Evolutionary conservation across 352 stramenopile genomes (phyloP), one percentile per base, ranked within the genome.

Genomic region (Globisporangium nagaii): DNA sequence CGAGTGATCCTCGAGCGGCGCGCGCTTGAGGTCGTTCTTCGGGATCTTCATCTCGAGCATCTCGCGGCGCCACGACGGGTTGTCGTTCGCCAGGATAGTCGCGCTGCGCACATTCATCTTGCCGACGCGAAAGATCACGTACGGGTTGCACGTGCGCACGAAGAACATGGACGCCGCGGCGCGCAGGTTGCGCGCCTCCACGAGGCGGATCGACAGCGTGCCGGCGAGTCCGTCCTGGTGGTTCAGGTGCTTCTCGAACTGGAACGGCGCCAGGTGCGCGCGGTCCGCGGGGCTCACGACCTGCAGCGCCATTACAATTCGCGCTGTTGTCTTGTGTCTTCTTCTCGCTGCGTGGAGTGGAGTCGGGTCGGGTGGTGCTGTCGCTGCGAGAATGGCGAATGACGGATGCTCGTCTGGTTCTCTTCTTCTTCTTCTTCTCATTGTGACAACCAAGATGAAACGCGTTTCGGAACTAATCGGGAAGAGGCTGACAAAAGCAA

Each of bases 121-220:
- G 35, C 82, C 82, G 25, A 89, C 53, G 36, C 82, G 79, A 59
- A 92, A 92, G 56, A 92, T 92, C 60, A 92, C 77, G 63, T 92
- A 92, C 28, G 82, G 79, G 40, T 90, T 90, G 62, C 82, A 92
- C 32, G 77, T 88, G 52, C 79, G 82, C 41, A 84, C 68, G 73
- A 81, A 89, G 59, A 92, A 92, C 77, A 92, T 88, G 55, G 82
- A 90, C 24, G 79, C 62, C 9, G 73, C 77, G 19, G 79, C 79
- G 19, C 70, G 79, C 39, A 92, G 66, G 60, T 88, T 84, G 27
- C 78, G 75, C 32, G 82, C 82, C 31, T 84, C 79, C 15, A 92
- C 66, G 13, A 92, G 62, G 0, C 82, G 77, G 47, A 92, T 88
- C 25, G 66, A 85, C 35, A 92, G 64, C 52, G 71, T 83, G 19